Evolutionary conservation across 2,329 filamentous ascomycete species (phyloP).

Genomic region (Aspergillus ochraceoroseus): DNA sequence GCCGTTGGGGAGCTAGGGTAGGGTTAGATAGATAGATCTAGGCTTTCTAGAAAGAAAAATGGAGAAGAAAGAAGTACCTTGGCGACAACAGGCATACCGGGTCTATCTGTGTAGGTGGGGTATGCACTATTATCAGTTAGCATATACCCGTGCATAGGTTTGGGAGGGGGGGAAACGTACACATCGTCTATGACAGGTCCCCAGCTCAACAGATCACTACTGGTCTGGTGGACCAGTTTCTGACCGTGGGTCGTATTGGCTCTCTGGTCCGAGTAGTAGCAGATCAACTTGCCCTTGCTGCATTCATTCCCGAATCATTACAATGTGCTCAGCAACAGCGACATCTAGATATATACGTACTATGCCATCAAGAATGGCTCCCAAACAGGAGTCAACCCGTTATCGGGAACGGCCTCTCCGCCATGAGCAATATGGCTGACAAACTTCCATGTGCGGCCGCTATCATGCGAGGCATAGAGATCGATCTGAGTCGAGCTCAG

Average conservation of each 20-base stretch:
- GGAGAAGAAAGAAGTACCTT: conserved; percentile 19
- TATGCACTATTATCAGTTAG: conserved; percentile 36
- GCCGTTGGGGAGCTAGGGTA: conserved; percentile 56
- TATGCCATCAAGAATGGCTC: conserved; percentile 63
- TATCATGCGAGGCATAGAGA: conserved; percentile 61
- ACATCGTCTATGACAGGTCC: conserved; percentile 58
- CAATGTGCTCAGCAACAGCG: no score
- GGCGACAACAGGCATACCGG: conserved; percentile 63
- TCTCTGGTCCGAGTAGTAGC: conserved; percentile 69
- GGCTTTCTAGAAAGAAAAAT: not conserved
- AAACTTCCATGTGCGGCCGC: conserved; percentile 61
- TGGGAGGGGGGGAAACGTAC: conserved; percentile 12
- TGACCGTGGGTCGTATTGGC: conserved; percentile 59
- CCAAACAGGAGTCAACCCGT: conserved; percentile 66
- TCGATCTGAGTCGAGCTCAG: conserved; percentile 63
- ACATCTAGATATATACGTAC: no score
- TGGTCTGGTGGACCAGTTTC: conserved; percentile 62
- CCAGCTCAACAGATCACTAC: conserved; percentile 58
- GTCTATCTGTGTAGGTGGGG: conserved; percentile 57
- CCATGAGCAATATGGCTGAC: conserved; percentile 62
- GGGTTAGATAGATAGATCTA: no score
- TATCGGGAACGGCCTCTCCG: conserved; percentile 57
- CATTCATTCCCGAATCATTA: not conserved
- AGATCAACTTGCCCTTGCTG: conserved; percentile 53
- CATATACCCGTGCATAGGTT: not conserved